A percentile compares a stretch with the other conserved stretches of the same genome.
phyloP scores from a whole-genome alignment of 1,284 basidiomycete genomes.

The Tilletia walkeri region DNA sequence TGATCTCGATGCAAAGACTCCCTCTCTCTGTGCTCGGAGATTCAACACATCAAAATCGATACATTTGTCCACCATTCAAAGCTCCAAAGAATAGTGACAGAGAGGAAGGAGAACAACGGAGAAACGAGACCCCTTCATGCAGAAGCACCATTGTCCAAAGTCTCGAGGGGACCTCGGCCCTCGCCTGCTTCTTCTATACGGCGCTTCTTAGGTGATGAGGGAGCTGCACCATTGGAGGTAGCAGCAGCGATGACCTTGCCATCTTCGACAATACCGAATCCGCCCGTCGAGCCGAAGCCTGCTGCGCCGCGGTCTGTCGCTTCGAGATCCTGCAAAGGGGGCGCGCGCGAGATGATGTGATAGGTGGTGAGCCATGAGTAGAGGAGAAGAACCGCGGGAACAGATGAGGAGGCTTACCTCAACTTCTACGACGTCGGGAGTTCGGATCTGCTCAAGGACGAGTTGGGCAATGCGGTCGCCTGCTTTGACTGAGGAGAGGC shows the following conservation, averaged over 20 bases:
- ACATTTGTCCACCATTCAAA: no score
- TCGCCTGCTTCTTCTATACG: not conserved
- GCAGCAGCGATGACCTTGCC: not conserved
- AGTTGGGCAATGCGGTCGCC: slow-evolving; percentile 93
- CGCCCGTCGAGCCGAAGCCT: slow-evolving; percentile 93
- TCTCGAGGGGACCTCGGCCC: no score
- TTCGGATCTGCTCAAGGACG: slow-evolving; percentile 85
- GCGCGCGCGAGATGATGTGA: no score
- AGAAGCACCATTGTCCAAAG: no score
- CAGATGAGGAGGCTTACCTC: slow-evolving; percentile 62
- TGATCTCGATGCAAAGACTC: no score
- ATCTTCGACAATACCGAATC: slow-evolving; percentile 28
- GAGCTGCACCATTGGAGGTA: not conserved
- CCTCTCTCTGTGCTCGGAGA: no score
- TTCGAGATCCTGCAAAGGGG: slow-evolving; percentile 67
- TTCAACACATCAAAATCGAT: no score
- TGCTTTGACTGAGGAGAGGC: slow-evolving; percentile 69
- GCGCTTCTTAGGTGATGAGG: slow-evolving; percentile 15
- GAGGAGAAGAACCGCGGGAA: not conserved
- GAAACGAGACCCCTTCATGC: no score
- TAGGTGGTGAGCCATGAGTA: slow-evolving; percentile 7
- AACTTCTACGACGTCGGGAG: slow-evolving; percentile 80
- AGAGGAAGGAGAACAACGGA: no score
- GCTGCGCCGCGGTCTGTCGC: slow-evolving; percentile 79
- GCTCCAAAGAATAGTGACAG: no score